Evolutionary conservation across 2,329 filamentous ascomycete genomes (phyloP).

Genomic region (Annulohypoxylon truncatum): DNA sequence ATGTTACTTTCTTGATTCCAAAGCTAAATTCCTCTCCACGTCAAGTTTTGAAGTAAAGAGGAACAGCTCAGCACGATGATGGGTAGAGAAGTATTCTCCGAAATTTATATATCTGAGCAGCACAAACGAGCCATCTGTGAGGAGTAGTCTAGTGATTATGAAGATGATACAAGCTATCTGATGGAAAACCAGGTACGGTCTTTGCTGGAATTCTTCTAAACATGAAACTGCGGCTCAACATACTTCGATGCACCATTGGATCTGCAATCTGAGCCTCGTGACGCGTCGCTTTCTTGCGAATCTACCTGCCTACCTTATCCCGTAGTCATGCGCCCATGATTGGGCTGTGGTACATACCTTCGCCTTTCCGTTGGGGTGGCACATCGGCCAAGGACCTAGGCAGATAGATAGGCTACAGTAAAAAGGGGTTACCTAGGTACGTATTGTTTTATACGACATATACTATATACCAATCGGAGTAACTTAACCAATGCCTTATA

Average conservation of each 20-base stretch:
- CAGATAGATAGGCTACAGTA: conserved; percentile 17
- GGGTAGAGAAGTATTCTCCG: neutral
- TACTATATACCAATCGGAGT: neutral
- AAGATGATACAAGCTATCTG: neutral
- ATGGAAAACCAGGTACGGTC: neutral
- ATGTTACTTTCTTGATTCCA: conserved; percentile 29
- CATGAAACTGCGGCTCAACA: conserved; percentile 11
- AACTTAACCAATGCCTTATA: neutral
- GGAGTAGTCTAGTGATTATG: neutral
- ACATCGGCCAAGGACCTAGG: neutral
- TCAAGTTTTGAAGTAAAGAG: neutral
- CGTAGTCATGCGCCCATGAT: neutral
- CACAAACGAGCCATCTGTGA: neutral
- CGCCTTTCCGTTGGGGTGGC: conserved; percentile 19
- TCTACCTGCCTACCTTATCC: neutral
- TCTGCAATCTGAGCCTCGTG: neutral
- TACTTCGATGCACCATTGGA: neutral
- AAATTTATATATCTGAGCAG: neutral
- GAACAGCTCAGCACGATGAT: conserved; percentile 8
- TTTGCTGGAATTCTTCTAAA: neutral
- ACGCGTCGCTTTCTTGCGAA: conserved; percentile 2
- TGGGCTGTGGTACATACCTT: neutral
- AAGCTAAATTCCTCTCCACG: neutral
- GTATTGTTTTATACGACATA: neutral
- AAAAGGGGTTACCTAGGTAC: neutral